Base-by-base conservation (phyloP, 2,329 filamentous ascomycete genomes). In the Diaporthe aspalathi region DNA sequence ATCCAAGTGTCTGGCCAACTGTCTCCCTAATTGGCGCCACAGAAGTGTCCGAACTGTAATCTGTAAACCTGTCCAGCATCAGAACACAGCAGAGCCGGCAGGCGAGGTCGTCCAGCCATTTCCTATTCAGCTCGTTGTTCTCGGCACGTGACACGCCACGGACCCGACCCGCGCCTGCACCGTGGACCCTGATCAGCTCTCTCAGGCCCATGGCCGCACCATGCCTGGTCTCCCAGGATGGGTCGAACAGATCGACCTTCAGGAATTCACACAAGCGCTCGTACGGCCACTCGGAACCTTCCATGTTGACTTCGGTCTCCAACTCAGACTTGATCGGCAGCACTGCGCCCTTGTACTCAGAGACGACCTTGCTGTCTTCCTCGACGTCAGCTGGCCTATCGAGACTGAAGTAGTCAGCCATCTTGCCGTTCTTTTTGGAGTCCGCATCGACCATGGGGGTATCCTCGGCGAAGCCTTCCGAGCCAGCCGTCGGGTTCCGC, bases 31-130 rank as follows among this genome's bases (percentile, higher is more conserved):
- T 98, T 0, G 96, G 96, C 0, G 96, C 96, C 50, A 99, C 94
- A 0, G 97, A 97, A 67, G 94, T 99, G 80, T 99, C 96, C 6
- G 95, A 97, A 72, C 97, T 96, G 83, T 98, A 99, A 79, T 99
- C 96, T 70, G 95, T 97, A 79, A 99, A 99, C 67, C 95, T 91
- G 82, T 99, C 96, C 20, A 99, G 90, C 91, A 99, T 98, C 77
- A 99, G 92, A 67, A 99, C 95, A 79, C 94, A 97, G 81, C 95
- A 95, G 62, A 99, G 88, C 32, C 96, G 93, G 77, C 95, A 98
- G n/a, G 95, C 94, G 66, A 99, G 87, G 78, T 99, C 95, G 78
- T 98, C 93, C 24, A 99, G 88, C 94, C 94, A 99, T 78, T 86
- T 88, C 73, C 92, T 89, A 77, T 98, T 99, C 54, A 93, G 85